These are phyloP conservation scores for Symmetrospora coprosmae DNA, from an alignment of 768 basidiomycete species.

Conservation along the genomic window DNA sequence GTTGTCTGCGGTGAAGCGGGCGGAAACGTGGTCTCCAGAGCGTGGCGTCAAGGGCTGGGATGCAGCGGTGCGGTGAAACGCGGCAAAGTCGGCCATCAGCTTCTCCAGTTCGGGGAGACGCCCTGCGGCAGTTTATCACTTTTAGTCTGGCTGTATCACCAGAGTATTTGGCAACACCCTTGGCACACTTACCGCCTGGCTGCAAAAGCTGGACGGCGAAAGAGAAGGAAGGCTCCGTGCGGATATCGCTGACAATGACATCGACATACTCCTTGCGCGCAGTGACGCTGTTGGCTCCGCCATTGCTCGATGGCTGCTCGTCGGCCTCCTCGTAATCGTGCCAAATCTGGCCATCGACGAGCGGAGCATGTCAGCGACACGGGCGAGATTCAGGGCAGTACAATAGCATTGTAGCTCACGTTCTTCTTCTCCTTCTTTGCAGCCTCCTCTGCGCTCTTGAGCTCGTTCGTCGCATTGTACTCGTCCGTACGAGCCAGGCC, in stretches of 20 bases:
- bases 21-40: slow-evolving; percentile 78
- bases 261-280: slow-evolving; percentile 71
- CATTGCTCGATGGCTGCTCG: not conserved
- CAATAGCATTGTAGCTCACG: slow-evolving; percentile 42
- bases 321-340: slow-evolving; percentile 56
- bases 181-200: slow-evolving; percentile 55
- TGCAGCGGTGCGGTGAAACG: slow-evolving; percentile 59
- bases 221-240: slow-evolving; percentile 51
- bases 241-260: slow-evolving; percentile 77
- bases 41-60: slow-evolving; percentile 57
- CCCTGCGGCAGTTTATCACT: too few species aligned
- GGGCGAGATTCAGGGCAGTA: too few species aligned
- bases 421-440: slow-evolving; percentile 67
- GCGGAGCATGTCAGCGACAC: too few species aligned
- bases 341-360: slow-evolving; percentile 92
- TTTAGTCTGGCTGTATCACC: not conserved
- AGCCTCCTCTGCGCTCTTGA: slow-evolving; percentile 74
- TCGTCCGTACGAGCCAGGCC: slow-evolving; percentile 76
- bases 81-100: slow-evolving; percentile 83
- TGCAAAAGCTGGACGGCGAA: slow-evolving; percentile 92
- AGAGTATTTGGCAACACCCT: not conserved
- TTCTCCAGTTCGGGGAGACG: slow-evolving; percentile 83
- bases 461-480: slow-evolving; percentile 64
- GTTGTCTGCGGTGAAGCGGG: slow-evolving; percentile 69
- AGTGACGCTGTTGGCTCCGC: slow-evolving; percentile 35